phyloP scores from a whole-genome alignment of 345 rosid genomes.

The Dovyalis caffra region DNA sequence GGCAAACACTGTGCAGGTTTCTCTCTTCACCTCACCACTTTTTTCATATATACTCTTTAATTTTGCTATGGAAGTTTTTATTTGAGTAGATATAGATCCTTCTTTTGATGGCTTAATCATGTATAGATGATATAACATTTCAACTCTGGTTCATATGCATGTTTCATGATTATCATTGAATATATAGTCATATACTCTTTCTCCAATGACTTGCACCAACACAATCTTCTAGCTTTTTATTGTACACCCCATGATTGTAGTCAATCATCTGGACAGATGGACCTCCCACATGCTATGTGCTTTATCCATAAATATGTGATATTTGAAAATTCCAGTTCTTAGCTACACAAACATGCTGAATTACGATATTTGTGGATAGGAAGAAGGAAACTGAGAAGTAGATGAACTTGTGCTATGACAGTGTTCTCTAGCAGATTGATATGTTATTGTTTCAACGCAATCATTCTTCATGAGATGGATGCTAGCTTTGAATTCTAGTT shows the following conservation, averaged over 20 bases:
- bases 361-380: neutral
- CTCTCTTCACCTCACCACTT: neutral
- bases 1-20: constrained; percentile 83
- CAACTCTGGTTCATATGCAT: neutral
- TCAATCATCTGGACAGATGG: neutral
- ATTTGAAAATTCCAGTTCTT: neutral
- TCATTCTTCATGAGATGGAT: neutral
- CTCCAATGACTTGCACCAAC: neutral
- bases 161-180: neutral
- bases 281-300: neutral
- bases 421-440: neutral
- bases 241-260: neutral
- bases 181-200: neutral
- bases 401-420: neutral
- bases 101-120: neutral
- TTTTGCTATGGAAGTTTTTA: neutral
- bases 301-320: neutral
- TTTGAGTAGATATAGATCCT: neutral
- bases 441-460: neutral
- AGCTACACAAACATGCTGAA: neutral
- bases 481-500: neutral
- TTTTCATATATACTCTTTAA: neutral
- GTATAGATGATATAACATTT: neutral
- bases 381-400: neutral
- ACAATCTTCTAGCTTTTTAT: neutral